A percentile compares a stretch with the other conserved stretches of the same genome.
Evolutionary conservation across 202 grass and related monocot species (phyloP).

Genomic region (Digitaria exilis): DNA sequence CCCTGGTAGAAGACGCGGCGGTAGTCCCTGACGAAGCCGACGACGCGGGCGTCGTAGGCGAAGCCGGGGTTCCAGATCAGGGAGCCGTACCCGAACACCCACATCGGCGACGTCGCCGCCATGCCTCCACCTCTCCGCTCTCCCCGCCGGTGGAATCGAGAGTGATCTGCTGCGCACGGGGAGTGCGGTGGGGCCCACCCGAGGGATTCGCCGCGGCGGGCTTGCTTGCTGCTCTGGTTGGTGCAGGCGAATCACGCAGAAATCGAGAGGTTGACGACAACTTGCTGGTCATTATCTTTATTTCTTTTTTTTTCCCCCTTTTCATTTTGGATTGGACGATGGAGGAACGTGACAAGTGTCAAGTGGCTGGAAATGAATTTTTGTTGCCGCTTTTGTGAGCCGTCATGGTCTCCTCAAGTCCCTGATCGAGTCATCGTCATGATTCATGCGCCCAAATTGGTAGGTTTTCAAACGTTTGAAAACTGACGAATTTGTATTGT

Average conservation of each 20-base stretch:
- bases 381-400: background rate
- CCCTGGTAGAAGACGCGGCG: constrained; percentile 96
- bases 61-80: constrained; percentile 94
- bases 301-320: background rate
- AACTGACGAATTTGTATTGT: too few species aligned
- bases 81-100: constrained; percentile 96
- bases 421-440: too few species aligned
- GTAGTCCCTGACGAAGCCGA: constrained; percentile 82
- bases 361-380: background rate
- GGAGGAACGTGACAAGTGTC: background rate
- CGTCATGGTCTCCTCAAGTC: too few species aligned
- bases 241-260: constrained; percentile 24
- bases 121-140: constrained; percentile 11
- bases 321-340: background rate
- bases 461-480: too few species aligned
- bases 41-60: constrained; percentile 69
- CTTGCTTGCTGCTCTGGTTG: background rate
- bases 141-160: constrained; percentile 19
- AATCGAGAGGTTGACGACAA: background rate
- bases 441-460: too few species aligned
- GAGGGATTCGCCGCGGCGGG: background rate
- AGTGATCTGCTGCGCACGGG: too few species aligned
- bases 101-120: constrained; percentile 45
- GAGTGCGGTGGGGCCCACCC: background rate
- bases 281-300: background rate